phyloP scores from a whole-genome alignment of 108 stramenopile species.

The Nannochloropsis gaditana region DNA sequence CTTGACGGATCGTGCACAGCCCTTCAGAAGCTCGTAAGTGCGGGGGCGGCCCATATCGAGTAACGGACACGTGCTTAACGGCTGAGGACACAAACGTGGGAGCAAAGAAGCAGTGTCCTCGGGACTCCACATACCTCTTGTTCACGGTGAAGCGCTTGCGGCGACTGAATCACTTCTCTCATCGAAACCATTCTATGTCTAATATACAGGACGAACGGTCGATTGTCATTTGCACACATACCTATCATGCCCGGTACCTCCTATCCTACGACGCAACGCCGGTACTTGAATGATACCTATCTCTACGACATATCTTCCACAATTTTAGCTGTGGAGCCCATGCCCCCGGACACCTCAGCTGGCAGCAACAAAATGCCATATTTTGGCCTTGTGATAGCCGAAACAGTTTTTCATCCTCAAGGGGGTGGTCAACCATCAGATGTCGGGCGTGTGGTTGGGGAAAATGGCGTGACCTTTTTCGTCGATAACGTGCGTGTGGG shows the following conservation, averaged over 20 bases:
- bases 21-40: too few relatives aligned
- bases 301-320: neutral
- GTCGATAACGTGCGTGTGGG: conserved; percentile 9
- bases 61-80: too few relatives aligned
- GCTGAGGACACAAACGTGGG: too few relatives aligned
- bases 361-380: neutral
- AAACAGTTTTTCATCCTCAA: conserved; percentile 50
- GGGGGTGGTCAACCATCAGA: conserved; percentile 55
- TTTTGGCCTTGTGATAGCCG: conserved; percentile 29
- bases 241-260: neutral
- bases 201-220: too few relatives aligned
- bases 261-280: neutral
- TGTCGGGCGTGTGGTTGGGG: conserved; percentile 24
- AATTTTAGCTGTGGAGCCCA: neutral
- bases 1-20: too few relatives aligned
- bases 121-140: too few relatives aligned
- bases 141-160: too few relatives aligned
- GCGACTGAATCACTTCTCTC: too few relatives aligned
- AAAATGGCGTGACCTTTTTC: conserved; percentile 15
- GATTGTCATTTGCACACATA: too few relatives aligned
- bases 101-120: too few relatives aligned
- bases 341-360: neutral
- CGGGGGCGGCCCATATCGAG: too few relatives aligned
- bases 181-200: too few relatives aligned
- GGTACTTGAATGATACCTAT: neutral